Base-by-base conservation (phyloP, 768 basidiomycete genomes). In the Tylopilus balloui region DNA sequence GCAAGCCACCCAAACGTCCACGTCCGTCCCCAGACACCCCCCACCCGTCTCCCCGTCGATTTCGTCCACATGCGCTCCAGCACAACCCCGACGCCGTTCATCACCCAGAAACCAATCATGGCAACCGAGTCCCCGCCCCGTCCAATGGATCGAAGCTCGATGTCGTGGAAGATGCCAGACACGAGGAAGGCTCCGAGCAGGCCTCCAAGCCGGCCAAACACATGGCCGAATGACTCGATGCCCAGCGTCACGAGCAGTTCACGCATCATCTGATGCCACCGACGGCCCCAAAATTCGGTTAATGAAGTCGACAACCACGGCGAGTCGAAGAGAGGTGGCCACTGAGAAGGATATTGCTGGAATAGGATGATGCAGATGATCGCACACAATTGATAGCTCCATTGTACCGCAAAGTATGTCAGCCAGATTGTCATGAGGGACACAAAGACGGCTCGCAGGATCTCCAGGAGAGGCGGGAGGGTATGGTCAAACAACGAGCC, bases 211-310 rank as follows among this genome's bases (percentile, higher is more conserved):
- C 75, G 73, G 9, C 85, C 83, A 32, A 77, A 63, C 5, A 83
- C 24, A 39, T 59, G 52, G 6, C 59, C 55, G 9, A 78, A 54
- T 0, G 80, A 80, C 23, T 64, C 67, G 1, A 66, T 70, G 4
- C 81, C 83, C n/a, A 78, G 54, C 3, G 63, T 59, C 41, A 83
- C 60, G 53, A 87, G 80, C n/a, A 69, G 57, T 40, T 80, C 73
- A 2, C 84, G 75, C 61, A 85, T 79, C 14, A 81, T 47, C 52
- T 85, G 83, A 56, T 88, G 86, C 85, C 84, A 87, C 23, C 79
- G 71, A 41, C 54, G 63, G 0, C 76, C 70, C 86, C 86, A 88
- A 38, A 83, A 77, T 7, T 85, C 76, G 34, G 71, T 68, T 40
- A 87, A 58, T 7, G 83, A 84, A 3, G 78, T 78, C 11, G 79